phyloP scores from a whole-genome alignment of 208 protist species.

The Crithidia acanthocephali region DNA sequence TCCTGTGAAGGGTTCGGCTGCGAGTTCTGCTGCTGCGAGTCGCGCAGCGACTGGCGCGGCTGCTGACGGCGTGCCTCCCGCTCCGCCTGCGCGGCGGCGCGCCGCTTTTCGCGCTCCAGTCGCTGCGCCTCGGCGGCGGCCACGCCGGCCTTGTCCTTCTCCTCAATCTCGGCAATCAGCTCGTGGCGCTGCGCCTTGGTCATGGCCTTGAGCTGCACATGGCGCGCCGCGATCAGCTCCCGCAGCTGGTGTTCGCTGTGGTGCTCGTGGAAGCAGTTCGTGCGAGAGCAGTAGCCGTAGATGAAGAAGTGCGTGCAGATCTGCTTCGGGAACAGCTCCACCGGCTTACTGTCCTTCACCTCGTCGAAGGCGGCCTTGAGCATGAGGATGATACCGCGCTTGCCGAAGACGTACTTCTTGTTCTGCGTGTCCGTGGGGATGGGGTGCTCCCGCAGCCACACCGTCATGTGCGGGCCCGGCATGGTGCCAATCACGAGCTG shows the following conservation, averaged over 20 bases:
- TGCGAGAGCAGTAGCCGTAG: conserved; percentile 82
- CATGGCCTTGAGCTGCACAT: conserved; percentile 79
- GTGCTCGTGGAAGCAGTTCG: conserved; percentile 83
- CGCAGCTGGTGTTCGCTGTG: conserved; percentile 83
- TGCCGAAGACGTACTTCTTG: conserved; percentile 74
- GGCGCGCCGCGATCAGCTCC: conserved; percentile 71
- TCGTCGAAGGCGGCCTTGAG: conserved; percentile 73
- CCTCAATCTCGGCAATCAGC: conserved; percentile 59
- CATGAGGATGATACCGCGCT: conserved; percentile 81
- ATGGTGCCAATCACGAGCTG: conserved; percentile 79
- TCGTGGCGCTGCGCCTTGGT: conserved; percentile 81
- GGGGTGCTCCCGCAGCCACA: conserved; percentile 77
- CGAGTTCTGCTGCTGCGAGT: conserved; percentile 8
- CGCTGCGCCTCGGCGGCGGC: conserved; percentile 55
- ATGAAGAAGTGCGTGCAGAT: conserved; percentile 89
- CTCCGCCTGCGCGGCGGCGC: conserved; percentile 23
- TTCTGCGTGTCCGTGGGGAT: conserved; percentile 57
- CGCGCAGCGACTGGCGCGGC: conserved; percentile 12
- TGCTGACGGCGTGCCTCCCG: conserved; percentile 26
- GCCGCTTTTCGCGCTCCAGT: conserved; percentile 37
- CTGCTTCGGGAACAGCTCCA: conserved; percentile 85
- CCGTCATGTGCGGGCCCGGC: conserved; percentile 81
- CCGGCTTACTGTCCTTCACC: conserved; percentile 82
- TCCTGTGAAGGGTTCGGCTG: conserved; percentile 38
- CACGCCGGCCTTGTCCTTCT: conserved; percentile 63